A percentile compares a stretch with the other conserved stretches of the same genome.
Evolutionary conservation across 495 filamentous ascomycete genomes (phyloP).

Genomic region (Neurospora discreta): DNA sequence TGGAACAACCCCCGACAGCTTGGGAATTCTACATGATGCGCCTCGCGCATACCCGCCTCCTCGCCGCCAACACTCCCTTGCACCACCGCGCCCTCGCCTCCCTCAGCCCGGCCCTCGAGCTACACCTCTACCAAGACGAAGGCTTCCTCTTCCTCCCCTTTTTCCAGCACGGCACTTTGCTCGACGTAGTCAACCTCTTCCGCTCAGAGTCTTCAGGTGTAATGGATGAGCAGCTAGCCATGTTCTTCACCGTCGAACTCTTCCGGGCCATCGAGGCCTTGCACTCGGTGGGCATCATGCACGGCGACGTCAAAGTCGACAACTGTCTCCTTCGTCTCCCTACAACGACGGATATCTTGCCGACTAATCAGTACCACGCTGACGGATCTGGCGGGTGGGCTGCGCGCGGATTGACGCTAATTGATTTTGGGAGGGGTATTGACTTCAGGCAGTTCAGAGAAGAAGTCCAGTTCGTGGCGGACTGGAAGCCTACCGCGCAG

Average conservation of each 20-base stretch:
- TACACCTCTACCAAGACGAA: slow-evolving; percentile 82
- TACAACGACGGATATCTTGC: slow-evolving; percentile 22
- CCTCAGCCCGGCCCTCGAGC: slow-evolving; percentile 68
- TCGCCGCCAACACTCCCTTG: slow-evolving; percentile 16
- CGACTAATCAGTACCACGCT: slow-evolving; percentile 48
- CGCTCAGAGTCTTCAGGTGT: slow-evolving; percentile 56
- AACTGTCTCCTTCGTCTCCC: slow-evolving; percentile 87
- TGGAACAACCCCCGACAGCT: slow-evolving; percentile 70
- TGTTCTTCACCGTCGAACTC: slow-evolving; percentile 92
- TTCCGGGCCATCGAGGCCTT: slow-evolving; percentile 81
- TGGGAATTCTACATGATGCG: slow-evolving; percentile 99
- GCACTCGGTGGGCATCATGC: slow-evolving; percentile 67
- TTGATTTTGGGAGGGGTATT: slow-evolving; percentile 91
- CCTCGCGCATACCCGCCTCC: slow-evolving; percentile 62
- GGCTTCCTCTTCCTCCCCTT: slow-evolving; percentile 77
- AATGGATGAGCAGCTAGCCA: slow-evolving; percentile 78
- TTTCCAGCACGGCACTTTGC: slow-evolving; percentile 78
- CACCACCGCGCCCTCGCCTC: slow-evolving; percentile 58
- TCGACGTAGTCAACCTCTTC: slow-evolving; percentile 84
- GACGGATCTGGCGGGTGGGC: slow-evolving; percentile 70
- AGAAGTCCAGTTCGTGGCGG: slow-evolving; percentile 79
- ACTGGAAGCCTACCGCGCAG: slow-evolving; percentile 74
- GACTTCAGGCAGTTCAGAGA: slow-evolving; percentile 77
- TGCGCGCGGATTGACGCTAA: slow-evolving; percentile 67
- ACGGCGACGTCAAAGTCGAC: slow-evolving; percentile 91